These are phyloP conservation scores for Pythium catenulatum DNA, from an alignment of 352 stramenopile species.

Conservation along the genomic window DNA sequence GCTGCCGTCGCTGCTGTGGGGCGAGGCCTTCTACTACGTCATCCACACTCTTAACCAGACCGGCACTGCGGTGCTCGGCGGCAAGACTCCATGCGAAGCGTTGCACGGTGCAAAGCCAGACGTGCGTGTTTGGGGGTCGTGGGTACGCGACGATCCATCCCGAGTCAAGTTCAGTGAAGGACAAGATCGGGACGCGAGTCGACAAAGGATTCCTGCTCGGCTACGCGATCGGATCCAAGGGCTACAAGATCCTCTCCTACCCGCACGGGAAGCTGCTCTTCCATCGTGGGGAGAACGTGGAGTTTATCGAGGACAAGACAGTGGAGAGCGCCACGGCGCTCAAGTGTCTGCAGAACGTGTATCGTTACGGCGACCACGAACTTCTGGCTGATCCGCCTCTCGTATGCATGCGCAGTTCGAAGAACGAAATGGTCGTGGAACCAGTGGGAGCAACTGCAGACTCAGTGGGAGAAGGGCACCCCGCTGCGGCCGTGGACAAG, in stretches of 20 bases:
- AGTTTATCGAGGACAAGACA: not conserved
- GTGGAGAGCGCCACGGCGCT: not conserved
- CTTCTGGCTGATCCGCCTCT: not conserved
- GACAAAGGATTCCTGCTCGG: constrained; percentile 8
- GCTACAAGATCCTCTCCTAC: constrained; percentile 34
- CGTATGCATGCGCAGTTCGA: not conserved
- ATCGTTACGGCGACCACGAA: not conserved
- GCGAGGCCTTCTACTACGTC: constrained; percentile 21
- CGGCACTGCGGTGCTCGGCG: too few species aligned
- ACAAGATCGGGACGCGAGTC: constrained; percentile 25
- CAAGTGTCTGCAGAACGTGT: not conserved
- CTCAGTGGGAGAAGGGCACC: not conserved
- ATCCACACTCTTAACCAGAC: constrained; percentile 50
- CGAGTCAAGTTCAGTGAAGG: not conserved
- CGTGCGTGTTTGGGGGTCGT: not conserved
- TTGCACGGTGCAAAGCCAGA: not conserved
- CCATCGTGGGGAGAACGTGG: not conserved
- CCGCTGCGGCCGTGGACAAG: not conserved
- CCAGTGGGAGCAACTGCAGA: too few species aligned
- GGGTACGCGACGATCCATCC: not conserved
- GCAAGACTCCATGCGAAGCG: constrained; percentile 15
- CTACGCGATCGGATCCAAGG: constrained; percentile 36
- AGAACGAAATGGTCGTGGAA: not conserved
- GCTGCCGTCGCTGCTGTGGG: constrained; percentile 43
- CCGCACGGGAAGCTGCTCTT: not conserved